Base-by-base conservation (phyloP, 2,329 filamentous ascomycete genomes). In the Pezicula radicicola region DNA sequence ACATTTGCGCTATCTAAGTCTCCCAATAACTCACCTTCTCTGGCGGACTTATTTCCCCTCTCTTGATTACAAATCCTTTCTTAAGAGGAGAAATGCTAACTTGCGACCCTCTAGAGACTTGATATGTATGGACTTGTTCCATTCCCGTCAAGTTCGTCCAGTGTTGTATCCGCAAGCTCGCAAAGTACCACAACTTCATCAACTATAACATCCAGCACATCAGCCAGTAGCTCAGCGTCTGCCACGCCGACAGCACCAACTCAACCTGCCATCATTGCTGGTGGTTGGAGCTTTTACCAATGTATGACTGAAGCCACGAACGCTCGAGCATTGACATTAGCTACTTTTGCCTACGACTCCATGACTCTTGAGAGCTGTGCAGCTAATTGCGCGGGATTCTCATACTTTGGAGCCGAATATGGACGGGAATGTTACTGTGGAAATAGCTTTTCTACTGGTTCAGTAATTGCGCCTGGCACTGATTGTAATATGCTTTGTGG, bases 401-500 rank as follows among this genome's bases (percentile, higher is more conserved):
- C 50, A 2, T 66, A 63, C 50, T 64, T 64, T 36, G 69, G 69
- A 39, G 61, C 69, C 15, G 69, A 72, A 50, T 71, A 68, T 51
- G 58, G 59, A 25, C 46, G 59, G 37, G 64, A 69, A 56, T 69
- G 66, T n/a, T 51, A 47, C 46, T 66, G 64, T 42, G 63, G 61
- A 33, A 61, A 63, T 50, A 39, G n/a, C 9, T 47, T 59, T 6
- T 19, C 37, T 16, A 18, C 36, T 16, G 47, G 47, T 10, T 49
- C 47, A 4, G 33, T 30, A 3, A 15, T 25, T 19, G 47, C 39
- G 28, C 36, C 36, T 18, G 36, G 16, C 9, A 49, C 36, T 33
- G 36, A 49, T 16, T 49, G 47, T 16, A 41, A 12, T n/a, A 41
- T 49, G 36, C 36, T 41, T 13, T 49, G 47, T 41, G 47, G 15